Evolutionary conservation across 805 yeast genomes (phyloP).

Genomic region (Candida coquimbonensis): DNA sequence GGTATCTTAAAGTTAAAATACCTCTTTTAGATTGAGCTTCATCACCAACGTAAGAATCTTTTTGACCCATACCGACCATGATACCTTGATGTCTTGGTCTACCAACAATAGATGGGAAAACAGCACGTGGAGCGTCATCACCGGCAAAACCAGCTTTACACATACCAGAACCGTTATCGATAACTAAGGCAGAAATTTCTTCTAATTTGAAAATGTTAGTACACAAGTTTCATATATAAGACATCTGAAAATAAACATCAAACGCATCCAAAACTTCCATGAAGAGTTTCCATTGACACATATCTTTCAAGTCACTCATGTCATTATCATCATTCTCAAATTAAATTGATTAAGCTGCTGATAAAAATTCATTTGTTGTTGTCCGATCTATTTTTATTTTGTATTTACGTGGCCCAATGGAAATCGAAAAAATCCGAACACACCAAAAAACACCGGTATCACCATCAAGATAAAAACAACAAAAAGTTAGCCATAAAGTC

Average conservation of each 20-base stretch:
- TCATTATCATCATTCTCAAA: not conserved
- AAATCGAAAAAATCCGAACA: not conserved
- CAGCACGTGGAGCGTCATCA: conserved; percentile 99
- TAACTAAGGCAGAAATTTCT: conserved; percentile 45
- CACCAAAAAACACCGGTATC: conserved; percentile 4
- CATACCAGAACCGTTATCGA: conserved; percentile 99
- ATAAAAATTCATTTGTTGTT: not conserved
- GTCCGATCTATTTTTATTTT: not conserved
- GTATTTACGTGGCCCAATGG: not conserved
- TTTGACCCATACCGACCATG: conserved; percentile 99
- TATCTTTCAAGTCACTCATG: not conserved
- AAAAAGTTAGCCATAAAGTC: not conserved
- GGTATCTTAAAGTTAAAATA: conserved; percentile 96
- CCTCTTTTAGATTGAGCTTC: conserved; percentile 99
- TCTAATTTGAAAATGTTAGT: conserved; percentile 18
- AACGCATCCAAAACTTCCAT: not conserved
- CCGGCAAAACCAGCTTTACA: conserved; percentile 99
- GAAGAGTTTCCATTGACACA: not conserved
- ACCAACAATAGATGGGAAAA: conserved; percentile 99
- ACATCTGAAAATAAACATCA: not conserved
- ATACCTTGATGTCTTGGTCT: conserved; percentile 99
- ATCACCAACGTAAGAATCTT: conserved; percentile 99
- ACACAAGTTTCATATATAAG: not conserved
- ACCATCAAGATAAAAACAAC: not conserved
- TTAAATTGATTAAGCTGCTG: not conserved